Evolutionary conservation across 768 basidiomycete genomes (phyloP).

Genomic region (Naganishia vishniacii): DNA sequence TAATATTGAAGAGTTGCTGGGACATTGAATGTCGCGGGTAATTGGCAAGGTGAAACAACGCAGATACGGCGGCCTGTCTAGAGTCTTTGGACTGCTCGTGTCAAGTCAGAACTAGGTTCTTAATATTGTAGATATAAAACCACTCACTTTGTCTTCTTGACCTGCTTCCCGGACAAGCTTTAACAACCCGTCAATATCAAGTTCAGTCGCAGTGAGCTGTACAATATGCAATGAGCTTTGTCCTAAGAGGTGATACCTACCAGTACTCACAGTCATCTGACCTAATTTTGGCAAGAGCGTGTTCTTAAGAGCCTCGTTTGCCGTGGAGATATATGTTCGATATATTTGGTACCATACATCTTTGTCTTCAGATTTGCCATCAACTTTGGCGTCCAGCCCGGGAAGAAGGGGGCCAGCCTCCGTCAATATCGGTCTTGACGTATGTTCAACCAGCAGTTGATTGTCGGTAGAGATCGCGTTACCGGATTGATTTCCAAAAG

Average conservation of each 20-base stretch:
- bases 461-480: too few relatives aligned
- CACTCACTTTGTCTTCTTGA: neutral
- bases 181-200: neutral
- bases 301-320: neutral
- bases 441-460: too few relatives aligned
- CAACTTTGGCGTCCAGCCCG: too few relatives aligned
- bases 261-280: neutral
- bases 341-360: neutral
- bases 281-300: neutral
- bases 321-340: neutral
- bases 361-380: neutral
- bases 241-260: neutral
- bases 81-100: constrained; percentile 6
- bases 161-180: neutral
- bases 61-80: constrained; percentile 9
- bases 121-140: too few relatives aligned
- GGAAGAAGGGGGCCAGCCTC: neutral
- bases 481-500: too few relatives aligned
- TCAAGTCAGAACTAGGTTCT: too few relatives aligned
- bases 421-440: neutral
- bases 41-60: neutral
- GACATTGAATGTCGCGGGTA: neutral
- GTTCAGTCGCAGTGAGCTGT: too few relatives aligned
- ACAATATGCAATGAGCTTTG: neutral
- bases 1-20: neutral